These are phyloP conservation scores for Solanum hybrid DNA, from an alignment of 305 asterid genomes.

Conservation along the genomic window DNA sequence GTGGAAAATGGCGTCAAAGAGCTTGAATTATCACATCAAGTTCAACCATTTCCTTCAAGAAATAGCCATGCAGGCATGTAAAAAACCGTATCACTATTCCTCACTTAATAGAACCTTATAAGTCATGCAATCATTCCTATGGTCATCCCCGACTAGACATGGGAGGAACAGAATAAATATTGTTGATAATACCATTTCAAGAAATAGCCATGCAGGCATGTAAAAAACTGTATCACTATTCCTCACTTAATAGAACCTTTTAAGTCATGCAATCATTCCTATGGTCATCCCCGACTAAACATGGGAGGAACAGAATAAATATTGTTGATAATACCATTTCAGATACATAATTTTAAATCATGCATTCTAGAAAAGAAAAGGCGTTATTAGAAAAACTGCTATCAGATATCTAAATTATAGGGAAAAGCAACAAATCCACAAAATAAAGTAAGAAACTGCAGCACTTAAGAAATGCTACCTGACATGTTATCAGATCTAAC, in stretches of 20 bases:
- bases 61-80: background rate
- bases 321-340: background rate
- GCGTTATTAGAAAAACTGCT: background rate
- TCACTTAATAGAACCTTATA: background rate
- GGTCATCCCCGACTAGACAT: background rate
- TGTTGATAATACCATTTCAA: background rate
- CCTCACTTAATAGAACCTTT: background rate
- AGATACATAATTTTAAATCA: background rate
- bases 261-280: background rate
- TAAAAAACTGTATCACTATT: background rate
- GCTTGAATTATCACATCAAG: background rate
- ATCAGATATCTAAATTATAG: background rate
- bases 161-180: background rate
- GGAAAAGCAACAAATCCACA: background rate
- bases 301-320: background rate
- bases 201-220: background rate
- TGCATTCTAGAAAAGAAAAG: background rate
- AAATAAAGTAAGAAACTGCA: background rate
- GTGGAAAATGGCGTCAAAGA: background rate
- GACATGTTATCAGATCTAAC: background rate
- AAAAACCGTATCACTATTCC: background rate
- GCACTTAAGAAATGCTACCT: background rate
- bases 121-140: background rate
- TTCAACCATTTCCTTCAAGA: background rate
- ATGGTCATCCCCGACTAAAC: background rate